Percentiles rank a stretch among this genome's conserved stretches.
These are phyloP conservation scores for Henckelia pumila DNA, from an alignment of 257 asterid genomes.

Conservation along the genomic window DNA sequence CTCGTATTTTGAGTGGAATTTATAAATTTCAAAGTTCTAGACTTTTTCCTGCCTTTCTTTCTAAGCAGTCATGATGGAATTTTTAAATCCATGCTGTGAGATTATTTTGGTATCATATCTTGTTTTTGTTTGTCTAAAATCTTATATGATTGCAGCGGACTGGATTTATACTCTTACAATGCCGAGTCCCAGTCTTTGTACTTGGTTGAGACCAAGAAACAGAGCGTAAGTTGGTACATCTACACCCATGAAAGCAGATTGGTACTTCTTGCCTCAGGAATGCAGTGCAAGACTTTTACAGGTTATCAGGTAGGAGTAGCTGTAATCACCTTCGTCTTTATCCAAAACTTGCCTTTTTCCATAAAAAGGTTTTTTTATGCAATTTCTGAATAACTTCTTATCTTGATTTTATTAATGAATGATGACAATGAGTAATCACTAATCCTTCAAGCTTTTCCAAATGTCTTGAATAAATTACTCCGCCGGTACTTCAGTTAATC, in stretches of 20 bases:
- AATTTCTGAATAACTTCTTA: conserved; percentile 14
- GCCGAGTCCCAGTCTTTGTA: conserved; percentile 57
- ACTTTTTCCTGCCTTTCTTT: too few relatives aligned
- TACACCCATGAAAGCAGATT: conserved; percentile 97
- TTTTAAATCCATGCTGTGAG: too few relatives aligned
- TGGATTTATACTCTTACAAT: conserved; percentile 66
- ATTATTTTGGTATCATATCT: conserved; percentile 9
- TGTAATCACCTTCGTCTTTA: conserved; percentile 15
- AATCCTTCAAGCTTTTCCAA: too few relatives aligned
- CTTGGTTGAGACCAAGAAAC: conserved; percentile 71
- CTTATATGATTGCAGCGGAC: conserved; percentile 60
- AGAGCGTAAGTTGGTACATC: conserved; percentile 73
- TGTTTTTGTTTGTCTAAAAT: conserved; percentile 28
- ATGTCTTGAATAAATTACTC: not conserved
- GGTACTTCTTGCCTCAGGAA: conserved; percentile 93
- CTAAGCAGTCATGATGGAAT: too few relatives aligned
- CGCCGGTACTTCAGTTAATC: conserved; percentile 7
- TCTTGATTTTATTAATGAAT: conserved; percentile 5
- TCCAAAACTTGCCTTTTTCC: conserved; percentile 12
- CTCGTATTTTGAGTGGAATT: too few relatives aligned
- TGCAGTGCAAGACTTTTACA: conserved; percentile 80
- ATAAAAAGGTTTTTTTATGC: conserved; percentile 4
- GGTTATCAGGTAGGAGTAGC: conserved; percentile 83
- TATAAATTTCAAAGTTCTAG: too few relatives aligned
- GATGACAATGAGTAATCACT: not conserved